A percentile compares a stretch with the other conserved stretches of the same genome.
phyloP scores from a whole-genome alignment of 306 rosid species.

The Castanea mollissima region DNA sequence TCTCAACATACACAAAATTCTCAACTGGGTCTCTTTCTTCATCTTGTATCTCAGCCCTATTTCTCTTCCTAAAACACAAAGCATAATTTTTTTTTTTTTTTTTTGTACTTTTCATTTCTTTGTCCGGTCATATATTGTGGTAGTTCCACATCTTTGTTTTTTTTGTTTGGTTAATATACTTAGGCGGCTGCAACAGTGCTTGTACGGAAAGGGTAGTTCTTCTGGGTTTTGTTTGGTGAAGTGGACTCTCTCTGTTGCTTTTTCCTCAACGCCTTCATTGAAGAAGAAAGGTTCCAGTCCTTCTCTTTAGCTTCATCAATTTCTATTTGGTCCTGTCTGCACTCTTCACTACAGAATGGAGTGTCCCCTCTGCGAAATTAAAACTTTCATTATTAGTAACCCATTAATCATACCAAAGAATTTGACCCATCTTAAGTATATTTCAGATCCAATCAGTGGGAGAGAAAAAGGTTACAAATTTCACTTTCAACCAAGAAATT shows the following conservation, averaged over 20 bases:
- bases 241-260: constrained; percentile 65
- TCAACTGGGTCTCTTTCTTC: constrained; percentile 20
- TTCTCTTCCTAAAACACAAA: not conserved
- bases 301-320: constrained; percentile 72
- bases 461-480: not conserved
- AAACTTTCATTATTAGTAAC: constrained; percentile 11
- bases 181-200: constrained; percentile 86
- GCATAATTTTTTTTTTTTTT: not conserved
- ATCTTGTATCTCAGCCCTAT: constrained; percentile 18
- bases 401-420: too few relatives aligned
- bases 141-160: not conserved
- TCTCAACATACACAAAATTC: constrained; percentile 20
- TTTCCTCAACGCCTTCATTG: constrained; percentile 65
- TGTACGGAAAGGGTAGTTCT: constrained; percentile 51
- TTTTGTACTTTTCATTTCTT: not conserved
- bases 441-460: too few relatives aligned
- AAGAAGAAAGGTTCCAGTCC: constrained; percentile 56
- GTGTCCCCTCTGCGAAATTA: constrained; percentile 73
- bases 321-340: constrained; percentile 83
- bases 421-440: too few relatives aligned
- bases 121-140: not conserved
- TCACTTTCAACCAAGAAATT: not conserved
- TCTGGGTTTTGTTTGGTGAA: constrained; percentile 52
- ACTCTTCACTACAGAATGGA: constrained; percentile 92
- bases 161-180: not conserved